Conservation (phyloP, 768 basidiomycete species). For the Cubamyces lactineus region DNA sequence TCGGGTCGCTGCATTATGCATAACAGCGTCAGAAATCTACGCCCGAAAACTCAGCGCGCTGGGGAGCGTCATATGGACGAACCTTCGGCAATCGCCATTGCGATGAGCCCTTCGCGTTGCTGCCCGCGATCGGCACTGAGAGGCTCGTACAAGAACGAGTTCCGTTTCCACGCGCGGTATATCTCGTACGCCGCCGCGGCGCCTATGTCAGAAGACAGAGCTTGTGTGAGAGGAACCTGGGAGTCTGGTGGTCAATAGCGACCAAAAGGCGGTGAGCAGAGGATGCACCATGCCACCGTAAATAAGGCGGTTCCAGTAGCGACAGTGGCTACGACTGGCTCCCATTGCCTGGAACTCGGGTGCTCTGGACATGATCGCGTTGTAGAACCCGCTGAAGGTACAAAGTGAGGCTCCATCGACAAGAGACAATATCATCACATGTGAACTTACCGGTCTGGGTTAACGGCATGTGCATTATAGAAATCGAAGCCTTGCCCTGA, state of each 20-base stretch:
- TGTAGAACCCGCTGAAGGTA: conserved; percentile 37
- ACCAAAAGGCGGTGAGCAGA: neutral
- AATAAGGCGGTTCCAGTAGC: conserved; percentile 62
- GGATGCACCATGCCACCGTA: conserved; percentile 59
- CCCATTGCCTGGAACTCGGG: conserved; percentile 38
- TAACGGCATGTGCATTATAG: conserved; percentile 62
- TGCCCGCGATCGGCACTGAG: conserved; percentile 58
- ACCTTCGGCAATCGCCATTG: conserved; percentile 76
- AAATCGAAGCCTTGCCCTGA: conserved; percentile 68
- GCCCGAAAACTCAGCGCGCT: too few relatives aligned
- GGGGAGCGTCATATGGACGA: too few relatives aligned
- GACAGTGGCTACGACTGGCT: conserved; percentile 63
- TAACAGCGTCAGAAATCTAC: neutral
- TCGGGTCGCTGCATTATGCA: conserved; percentile 47
- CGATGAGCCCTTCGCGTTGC: conserved; percentile 68
- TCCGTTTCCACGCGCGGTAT: conserved; percentile 65
- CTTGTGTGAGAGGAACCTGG: conserved; percentile 52
- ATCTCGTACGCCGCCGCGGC: conserved; percentile 81
- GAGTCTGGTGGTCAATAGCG: neutral
- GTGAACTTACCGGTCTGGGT: conserved; percentile 56
- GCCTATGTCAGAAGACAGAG: conserved; percentile 66
- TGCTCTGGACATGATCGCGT: conserved; percentile 39
- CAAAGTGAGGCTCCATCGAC: neutral
- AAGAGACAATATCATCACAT: neutral
- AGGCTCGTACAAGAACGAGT: conserved; percentile 52